Base-by-base conservation (phyloP, 2,329 filamentous ascomycete genomes). In the Ophiocordyceps robertsii region DNA sequence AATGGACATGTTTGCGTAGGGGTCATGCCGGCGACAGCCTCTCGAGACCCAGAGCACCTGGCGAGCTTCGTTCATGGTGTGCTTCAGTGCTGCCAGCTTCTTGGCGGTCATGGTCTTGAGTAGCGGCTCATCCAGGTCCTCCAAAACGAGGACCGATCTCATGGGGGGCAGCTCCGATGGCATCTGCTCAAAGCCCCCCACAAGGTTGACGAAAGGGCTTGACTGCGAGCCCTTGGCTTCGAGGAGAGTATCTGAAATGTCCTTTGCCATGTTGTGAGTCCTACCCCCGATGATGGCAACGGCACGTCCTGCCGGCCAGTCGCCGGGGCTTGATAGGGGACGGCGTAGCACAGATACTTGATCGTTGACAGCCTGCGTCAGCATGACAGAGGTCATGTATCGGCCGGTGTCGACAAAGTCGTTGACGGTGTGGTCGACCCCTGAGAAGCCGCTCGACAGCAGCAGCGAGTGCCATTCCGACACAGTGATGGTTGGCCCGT, bases 61-160 rank as follows among this genome's bases (percentile, higher is more conserved):
- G 19, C 43, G 46, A 7, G 44, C 45, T 5, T 45, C 36, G 0
- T 46, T 45, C 32, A 49, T 48, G 11, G 56, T 19, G 21, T 43
- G 29, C 39, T 53, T 49, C 33, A 54, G 12, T 21, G 43, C 43
- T 21, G 47, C 41, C 44, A 54, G 43, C 1, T 46, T 49, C 6
- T 40, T 41, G 56, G 65, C 37, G 0, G 53, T 46, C 29, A 71
- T 53, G 19, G 61, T 57, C 6, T 54, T 52, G 16, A 61, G 50
- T 16, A 62, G 51, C 8, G 49, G 43, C 29, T 47, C 43, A 12
- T 55, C 51, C 8, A 50, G 43, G 17, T 47, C 44, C 6, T 40
- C 16, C 10, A 50, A 27, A 13, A 41, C 39, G 7, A 41, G 32
- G 6, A 41, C 33, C 11, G 39, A 29, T 13, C 32, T 41, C 33